phyloP scores from a whole-genome alignment of 352 stramenopile genomes.

The Hyaloperonospora arabidopsidis region DNA sequence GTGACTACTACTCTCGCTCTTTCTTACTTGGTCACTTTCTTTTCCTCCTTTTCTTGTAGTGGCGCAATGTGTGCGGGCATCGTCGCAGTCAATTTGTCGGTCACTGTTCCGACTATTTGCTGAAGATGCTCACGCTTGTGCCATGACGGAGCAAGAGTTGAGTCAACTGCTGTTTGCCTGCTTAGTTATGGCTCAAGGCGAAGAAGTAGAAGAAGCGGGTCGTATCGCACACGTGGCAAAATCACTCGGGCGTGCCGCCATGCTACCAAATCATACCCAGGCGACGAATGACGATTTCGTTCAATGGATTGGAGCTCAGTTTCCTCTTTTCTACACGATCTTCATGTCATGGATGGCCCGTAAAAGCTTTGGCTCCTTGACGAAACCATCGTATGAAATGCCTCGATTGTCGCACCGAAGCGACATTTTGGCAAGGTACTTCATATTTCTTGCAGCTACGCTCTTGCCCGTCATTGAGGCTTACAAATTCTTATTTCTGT shows the following conservation, averaged over 20 bases:
- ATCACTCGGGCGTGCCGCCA: constrained; percentile 33
- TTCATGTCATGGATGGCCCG: constrained; percentile 66
- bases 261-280: constrained; percentile 24
- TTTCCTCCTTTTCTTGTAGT: constrained; percentile 28
- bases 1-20: not conserved
- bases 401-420: constrained; percentile 52
- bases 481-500: constrained; percentile 1
- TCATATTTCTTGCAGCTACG: not conserved
- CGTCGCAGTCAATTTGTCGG: constrained; percentile 48
- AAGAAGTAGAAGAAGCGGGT: constrained; percentile 31
- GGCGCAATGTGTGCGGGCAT: constrained; percentile 52
- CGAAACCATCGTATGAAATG: constrained; percentile 41
- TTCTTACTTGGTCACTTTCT: not conserved
- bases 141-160: constrained; percentile 37
- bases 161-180: constrained; percentile 38
- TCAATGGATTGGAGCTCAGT: constrained; percentile 48
- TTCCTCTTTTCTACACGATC: constrained; percentile 66
- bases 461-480: not conserved
- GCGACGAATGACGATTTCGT: constrained; percentile 51
- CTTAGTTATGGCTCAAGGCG: constrained; percentile 43
- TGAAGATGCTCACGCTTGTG: constrained; percentile 12
- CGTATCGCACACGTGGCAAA: constrained; percentile 31
- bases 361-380: constrained; percentile 44
- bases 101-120: constrained; percentile 56
- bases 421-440: constrained; percentile 62